Conservation (phyloP, 1,284 basidiomycete species). For the Microbotryomycetes sp. region DNA sequence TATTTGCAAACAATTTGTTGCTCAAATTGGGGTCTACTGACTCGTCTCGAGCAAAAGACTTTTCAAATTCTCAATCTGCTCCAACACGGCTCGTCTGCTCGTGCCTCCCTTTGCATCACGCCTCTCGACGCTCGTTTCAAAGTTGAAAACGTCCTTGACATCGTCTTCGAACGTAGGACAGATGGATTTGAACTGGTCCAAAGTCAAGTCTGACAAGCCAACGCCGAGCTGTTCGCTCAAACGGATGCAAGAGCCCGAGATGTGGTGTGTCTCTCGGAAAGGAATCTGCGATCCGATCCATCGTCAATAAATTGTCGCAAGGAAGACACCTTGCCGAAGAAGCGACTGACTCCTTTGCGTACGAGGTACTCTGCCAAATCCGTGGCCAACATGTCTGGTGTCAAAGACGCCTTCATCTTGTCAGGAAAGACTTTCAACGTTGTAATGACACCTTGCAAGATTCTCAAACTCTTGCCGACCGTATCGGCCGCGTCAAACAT, state of each 20-base stretch:
- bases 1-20: neutral
- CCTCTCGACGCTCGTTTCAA: slow-evolving; percentile 91
- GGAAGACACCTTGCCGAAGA: neutral
- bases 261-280: slow-evolving; percentile 97
- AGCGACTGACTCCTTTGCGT: slow-evolving; percentile 77
- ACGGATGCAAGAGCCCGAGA: slow-evolving; percentile 91
- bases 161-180: slow-evolving; percentile 75
- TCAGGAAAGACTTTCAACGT: slow-evolving; percentile 80
- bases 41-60: slow-evolving; percentile 10
- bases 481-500: slow-evolving; percentile 92
- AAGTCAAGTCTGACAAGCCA: slow-evolving; percentile 69
- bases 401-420: slow-evolving; percentile 82
- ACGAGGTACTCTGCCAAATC: slow-evolving; percentile 97
- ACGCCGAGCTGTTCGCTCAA: slow-evolving; percentile 77
- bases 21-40: too few species aligned
- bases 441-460: slow-evolving; percentile 87
- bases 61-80: slow-evolving; percentile 56
- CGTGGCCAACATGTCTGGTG: slow-evolving; percentile 94
- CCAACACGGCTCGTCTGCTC: slow-evolving; percentile 70
- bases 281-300: slow-evolving; percentile 55
- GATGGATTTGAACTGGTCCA: slow-evolving; percentile 70
- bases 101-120: slow-evolving; percentile 88
- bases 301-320: neutral
- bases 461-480: slow-evolving; percentile 78
- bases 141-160: slow-evolving; percentile 68